These are phyloP conservation scores for Beta lomatogona DNA, from an alignment of 179 eudicot genomes.

Conservation along the genomic window DNA sequence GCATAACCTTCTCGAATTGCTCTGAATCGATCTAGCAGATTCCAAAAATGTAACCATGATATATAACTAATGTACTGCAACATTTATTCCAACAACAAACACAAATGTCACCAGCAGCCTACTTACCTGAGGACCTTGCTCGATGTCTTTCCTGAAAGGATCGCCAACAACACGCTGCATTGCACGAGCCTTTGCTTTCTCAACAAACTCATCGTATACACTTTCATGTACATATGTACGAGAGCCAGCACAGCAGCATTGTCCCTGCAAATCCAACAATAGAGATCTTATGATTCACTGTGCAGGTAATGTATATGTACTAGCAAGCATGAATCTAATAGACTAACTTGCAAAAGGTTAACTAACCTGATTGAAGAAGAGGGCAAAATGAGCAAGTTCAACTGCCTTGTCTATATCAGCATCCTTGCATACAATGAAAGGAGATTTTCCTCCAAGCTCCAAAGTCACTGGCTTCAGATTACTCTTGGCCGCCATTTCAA, in stretches of 20 bases:
- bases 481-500: conserved; percentile 29
- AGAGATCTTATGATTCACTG: neutral
- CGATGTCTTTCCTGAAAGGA: conserved; percentile 28
- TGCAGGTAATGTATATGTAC: neutral
- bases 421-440: conserved; percentile 34
- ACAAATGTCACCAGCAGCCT: neutral
- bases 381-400: conserved; percentile 32
- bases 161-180: conserved; percentile 24
- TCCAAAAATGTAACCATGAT: neutral
- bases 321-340: neutral
- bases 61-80: neutral
- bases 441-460: conserved; percentile 35
- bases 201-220: conserved; percentile 29
- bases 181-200: conserved; percentile 29
- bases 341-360: neutral
- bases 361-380: conserved; percentile 28
- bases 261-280: conserved; percentile 18
- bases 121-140: conserved; percentile 37
- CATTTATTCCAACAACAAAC: neutral
- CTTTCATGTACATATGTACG: conserved; percentile 31
- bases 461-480: conserved; percentile 30
- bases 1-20: conserved; percentile 71
- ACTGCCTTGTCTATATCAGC: conserved; percentile 33
- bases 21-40: conserved; percentile 52
- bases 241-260: conserved; percentile 32